These are phyloP conservation scores for Cupressus sempervirens DNA, from an alignment of 75 land plant species.

Conservation along the genomic window DNA sequence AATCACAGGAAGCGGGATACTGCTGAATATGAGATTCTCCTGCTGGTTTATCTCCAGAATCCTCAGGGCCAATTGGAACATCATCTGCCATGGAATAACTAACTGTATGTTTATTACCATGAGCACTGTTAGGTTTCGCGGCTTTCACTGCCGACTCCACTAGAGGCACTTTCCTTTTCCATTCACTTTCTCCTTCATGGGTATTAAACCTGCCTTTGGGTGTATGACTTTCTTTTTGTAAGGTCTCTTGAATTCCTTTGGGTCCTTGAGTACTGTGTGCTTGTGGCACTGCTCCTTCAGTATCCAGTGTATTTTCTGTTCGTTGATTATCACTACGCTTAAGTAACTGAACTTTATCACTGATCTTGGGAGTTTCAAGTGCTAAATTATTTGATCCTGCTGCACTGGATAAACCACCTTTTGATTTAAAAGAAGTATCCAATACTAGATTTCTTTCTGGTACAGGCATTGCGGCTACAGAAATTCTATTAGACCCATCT, in stretches of 20 bases:
- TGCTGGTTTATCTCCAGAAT: not conserved
- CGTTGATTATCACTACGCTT: conserved; percentile 4
- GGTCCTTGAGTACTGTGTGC: not conserved
- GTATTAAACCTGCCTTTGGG: conserved; percentile 20
- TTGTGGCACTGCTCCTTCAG: not conserved
- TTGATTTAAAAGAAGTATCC: not conserved
- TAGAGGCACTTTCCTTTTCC: conserved; percentile 24
- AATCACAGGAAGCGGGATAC: conserved; percentile 25
- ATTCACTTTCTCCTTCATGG: conserved; percentile 32
- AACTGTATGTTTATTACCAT: conserved; percentile 1
- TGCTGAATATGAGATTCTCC: conserved; percentile 13
- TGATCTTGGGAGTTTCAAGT: not conserved
- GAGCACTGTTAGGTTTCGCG: conserved; percentile 7
- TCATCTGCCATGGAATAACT: conserved; percentile 1
- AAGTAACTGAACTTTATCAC: conserved; percentile 2
- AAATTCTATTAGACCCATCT: not conserved
- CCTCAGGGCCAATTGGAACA: not conserved
- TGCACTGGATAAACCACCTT: conserved; percentile 12
- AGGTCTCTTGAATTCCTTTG: not conserved
- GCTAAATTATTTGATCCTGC: not conserved
- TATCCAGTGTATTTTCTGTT: not conserved
- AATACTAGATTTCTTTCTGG: not conserved
- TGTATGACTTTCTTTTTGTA: conserved; percentile 20
- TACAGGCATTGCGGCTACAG: not conserved
- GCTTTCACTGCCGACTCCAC: not conserved